phyloP scores from a whole-genome alignment of 1,284 basidiomycete genomes.

The Moesziomyces antarcticus region DNA sequence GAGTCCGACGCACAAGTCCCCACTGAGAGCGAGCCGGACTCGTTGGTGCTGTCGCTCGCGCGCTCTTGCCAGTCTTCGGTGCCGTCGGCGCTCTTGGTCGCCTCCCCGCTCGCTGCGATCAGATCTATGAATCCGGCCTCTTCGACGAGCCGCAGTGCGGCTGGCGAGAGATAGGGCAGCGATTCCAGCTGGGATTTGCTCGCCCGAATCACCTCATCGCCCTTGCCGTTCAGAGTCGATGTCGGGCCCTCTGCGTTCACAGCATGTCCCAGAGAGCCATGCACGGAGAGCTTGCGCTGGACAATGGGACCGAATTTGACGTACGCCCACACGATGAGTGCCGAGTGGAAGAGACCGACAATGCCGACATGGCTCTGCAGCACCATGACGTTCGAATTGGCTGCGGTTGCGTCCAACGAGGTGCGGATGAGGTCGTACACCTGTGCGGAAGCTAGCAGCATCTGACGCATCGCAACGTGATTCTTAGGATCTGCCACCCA shows the following conservation, averaged over 20 bases:
- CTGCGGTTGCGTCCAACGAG: constrained; percentile 2
- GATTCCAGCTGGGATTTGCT: constrained; percentile 3
- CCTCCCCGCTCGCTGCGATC: background rate
- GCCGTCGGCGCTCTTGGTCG: background rate
- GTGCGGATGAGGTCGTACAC: constrained; percentile 10
- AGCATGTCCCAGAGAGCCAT: no score
- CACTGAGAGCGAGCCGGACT: background rate
- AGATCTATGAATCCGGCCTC: constrained; percentile 6
- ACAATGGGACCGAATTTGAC: constrained; percentile 6
- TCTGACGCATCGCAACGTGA: constrained; percentile 10
- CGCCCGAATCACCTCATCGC: background rate
- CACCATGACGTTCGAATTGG: constrained; percentile 4
- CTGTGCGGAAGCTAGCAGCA: constrained; percentile 15
- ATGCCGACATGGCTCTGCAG: constrained; percentile 17
- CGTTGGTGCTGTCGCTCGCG: constrained; percentile 4
- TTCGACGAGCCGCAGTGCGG: constrained; percentile 2
- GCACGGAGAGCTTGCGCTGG: background rate
- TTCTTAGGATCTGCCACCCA: constrained; percentile 12
- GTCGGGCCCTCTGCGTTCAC: background rate
- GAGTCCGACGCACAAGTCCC: constrained; percentile 1
- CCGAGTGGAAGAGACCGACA: constrained; percentile 19
- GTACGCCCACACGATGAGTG: constrained; percentile 21
- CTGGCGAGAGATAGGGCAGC: constrained; percentile 9
- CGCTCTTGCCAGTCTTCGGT: constrained; percentile 5
- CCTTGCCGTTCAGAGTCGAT: background rate